Conservation (phyloP, 2,329 filamentous ascomycete genomes). For the Ascochyta fabae region DNA sequence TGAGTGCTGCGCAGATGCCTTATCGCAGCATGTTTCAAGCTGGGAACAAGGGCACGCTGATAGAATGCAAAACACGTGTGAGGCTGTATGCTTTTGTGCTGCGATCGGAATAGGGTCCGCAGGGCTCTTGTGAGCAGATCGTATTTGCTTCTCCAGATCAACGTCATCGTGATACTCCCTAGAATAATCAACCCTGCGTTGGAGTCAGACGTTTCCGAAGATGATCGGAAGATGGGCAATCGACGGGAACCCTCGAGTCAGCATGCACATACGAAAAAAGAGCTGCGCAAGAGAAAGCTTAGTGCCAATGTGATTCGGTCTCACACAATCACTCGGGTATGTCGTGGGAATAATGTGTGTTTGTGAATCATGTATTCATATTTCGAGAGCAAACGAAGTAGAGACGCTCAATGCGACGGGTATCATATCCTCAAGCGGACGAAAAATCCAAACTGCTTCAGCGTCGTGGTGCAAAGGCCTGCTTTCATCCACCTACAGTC, state of each 20-base stretch:
- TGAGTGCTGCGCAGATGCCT: neutral
- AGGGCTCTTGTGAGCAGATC: neutral
- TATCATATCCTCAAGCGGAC: constrained; percentile 12
- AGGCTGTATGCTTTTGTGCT: neutral
- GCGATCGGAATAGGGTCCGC: neutral
- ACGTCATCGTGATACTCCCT: neutral
- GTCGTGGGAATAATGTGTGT: neutral
- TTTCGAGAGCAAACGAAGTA: neutral
- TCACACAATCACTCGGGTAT: neutral
- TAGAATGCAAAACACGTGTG: neutral
- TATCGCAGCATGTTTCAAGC: constrained; percentile 1
- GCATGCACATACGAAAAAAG: neutral
- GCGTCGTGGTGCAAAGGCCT: constrained; percentile 3
- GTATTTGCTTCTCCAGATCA: neutral
- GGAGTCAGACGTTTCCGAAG: neutral
- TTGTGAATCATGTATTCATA: neutral
- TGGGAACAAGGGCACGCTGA: neutral
- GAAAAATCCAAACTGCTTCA: neutral
- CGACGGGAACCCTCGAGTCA: constrained; percentile 1
- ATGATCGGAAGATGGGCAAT: constrained; percentile 1
- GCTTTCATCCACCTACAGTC: constrained; percentile 5
- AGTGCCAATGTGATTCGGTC: neutral
- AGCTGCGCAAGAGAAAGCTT: neutral
- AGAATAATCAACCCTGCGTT: neutral
- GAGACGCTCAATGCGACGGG: constrained; percentile 9